Conservation (phyloP, 225 moss, liverwort and hornwort genomes). For the Polytrichum formosum region DNA sequence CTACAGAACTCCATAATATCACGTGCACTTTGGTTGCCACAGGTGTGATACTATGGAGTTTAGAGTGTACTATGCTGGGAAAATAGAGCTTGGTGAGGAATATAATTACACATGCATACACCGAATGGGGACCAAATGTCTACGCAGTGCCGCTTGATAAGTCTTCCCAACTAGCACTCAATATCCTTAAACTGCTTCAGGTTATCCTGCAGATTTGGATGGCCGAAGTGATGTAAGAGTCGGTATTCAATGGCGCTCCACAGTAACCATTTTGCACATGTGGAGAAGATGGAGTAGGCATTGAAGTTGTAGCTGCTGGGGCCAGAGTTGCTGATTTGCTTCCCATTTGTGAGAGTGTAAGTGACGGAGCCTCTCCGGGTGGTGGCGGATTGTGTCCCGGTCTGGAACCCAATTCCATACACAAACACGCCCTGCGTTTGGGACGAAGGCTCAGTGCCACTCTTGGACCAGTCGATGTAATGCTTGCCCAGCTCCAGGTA, state of each 20-base stretch:
- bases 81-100: too few species aligned
- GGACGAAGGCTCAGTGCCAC: slow-evolving; percentile 25
- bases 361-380: slow-evolving; percentile 14
- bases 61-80: too few species aligned
- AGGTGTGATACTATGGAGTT: too few species aligned
- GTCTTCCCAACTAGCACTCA: too few species aligned
- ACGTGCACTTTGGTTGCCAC: too few species aligned
- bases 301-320: slow-evolving; percentile 30
- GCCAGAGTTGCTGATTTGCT: slow-evolving; percentile 16
- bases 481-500: slow-evolving; percentile 43
- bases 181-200: too few species aligned
- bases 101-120: too few species aligned
- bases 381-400: slow-evolving; percentile 22
- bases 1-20: too few species aligned
- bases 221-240: too few species aligned
- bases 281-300: slow-evolving; percentile 30
- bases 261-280: slow-evolving; percentile 19
- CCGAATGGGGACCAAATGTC: too few species aligned
- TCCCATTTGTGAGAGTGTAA: slow-evolving; percentile 20
- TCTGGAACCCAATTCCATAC: slow-evolving; percentile 18
- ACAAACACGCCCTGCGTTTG: slow-evolving; percentile 15
- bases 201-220: too few species aligned
- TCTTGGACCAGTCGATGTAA: slow-evolving; percentile 46
- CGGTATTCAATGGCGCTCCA: neutral
- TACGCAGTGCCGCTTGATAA: too few species aligned